phyloP scores from a whole-genome alignment of 805 yeast species.

The Metschnikowia lochheadii region DNA sequence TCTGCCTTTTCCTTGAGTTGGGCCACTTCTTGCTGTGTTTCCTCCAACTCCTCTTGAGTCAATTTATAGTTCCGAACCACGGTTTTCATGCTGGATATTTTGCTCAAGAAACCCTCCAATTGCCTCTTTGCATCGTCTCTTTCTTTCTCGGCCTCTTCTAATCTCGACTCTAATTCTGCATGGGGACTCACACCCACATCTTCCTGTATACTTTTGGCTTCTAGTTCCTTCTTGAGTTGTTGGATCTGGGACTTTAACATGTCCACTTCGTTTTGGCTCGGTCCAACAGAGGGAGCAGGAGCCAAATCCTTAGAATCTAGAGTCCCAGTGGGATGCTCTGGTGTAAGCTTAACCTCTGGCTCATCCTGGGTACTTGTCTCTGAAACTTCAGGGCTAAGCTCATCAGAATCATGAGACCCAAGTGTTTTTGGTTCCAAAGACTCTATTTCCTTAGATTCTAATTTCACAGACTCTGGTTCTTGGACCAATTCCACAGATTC shows the following conservation, averaged over 20 bases:
- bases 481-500: neutral
- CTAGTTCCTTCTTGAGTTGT: slow-evolving; percentile 4
- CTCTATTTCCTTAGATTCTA: too few relatives aligned
- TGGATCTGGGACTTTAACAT: slow-evolving; percentile 1
- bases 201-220: neutral
- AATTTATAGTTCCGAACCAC: slow-evolving; percentile 71
- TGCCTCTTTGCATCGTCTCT: slow-evolving; percentile 55
- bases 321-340: neutral
- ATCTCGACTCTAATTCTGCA: neutral
- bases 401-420: too few relatives aligned
- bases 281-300: neutral
- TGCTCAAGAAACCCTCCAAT: slow-evolving; percentile 57
- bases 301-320: neutral
- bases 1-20: slow-evolving; percentile 4
- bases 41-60: slow-evolving; percentile 58
- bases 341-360: neutral
- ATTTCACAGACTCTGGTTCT: too few relatives aligned
- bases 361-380: neutral
- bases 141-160: slow-evolving; percentile 31
- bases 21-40: slow-evolving; percentile 11
- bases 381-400: neutral
- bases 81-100: slow-evolving; percentile 69
- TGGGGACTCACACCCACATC: neutral
- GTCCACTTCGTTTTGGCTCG: neutral
- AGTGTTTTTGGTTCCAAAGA: too few relatives aligned